Evolutionary conservation across 768 basidiomycete genomes (phyloP).

Genomic region (Hypholoma fasciculare): DNA sequence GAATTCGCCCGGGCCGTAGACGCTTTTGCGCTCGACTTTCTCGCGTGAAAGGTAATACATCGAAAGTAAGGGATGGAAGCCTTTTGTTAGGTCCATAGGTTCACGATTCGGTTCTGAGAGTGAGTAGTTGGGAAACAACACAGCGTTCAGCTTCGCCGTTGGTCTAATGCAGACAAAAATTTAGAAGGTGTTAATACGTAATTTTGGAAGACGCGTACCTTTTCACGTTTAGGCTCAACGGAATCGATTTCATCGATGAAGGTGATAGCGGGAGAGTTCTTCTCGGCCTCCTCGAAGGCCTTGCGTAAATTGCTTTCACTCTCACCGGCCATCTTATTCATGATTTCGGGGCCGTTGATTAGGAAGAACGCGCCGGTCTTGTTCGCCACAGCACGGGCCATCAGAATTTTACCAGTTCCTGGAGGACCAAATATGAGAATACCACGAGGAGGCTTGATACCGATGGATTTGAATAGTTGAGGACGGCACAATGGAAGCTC

Average conservation of each 20-base stretch:
- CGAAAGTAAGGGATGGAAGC: conserved; percentile 92
- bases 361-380: conserved; percentile 99
- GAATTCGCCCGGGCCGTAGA: conserved; percentile 93
- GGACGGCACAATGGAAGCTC: conserved; percentile 98
- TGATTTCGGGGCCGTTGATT: conserved; percentile 99
- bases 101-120: conserved; percentile 63
- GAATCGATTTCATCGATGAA: conserved; percentile 99
- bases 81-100: conserved; percentile 80
- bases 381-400: conserved; percentile 99
- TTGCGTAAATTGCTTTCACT: conserved; percentile 96
- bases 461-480: conserved; percentile 99
- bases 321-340: conserved; percentile 99
- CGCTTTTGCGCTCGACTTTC: conserved; percentile 91
- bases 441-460: conserved; percentile 99
- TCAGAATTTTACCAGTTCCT: conserved; percentile 99
- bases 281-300: conserved; percentile 99
- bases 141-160: conserved; percentile 99
- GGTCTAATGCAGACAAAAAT: conserved; percentile 54
- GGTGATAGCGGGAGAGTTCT: conserved; percentile 99
- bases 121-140: conserved; percentile 96
- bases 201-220: conserved; percentile 53
- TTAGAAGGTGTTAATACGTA: conserved; percentile 9
- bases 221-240: conserved; percentile 99
- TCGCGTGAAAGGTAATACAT: conserved; percentile 97
- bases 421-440: conserved; percentile 99